Conservation (phyloP, 805 yeast genomes). For the Metschnikowia picachoensis region DNA sequence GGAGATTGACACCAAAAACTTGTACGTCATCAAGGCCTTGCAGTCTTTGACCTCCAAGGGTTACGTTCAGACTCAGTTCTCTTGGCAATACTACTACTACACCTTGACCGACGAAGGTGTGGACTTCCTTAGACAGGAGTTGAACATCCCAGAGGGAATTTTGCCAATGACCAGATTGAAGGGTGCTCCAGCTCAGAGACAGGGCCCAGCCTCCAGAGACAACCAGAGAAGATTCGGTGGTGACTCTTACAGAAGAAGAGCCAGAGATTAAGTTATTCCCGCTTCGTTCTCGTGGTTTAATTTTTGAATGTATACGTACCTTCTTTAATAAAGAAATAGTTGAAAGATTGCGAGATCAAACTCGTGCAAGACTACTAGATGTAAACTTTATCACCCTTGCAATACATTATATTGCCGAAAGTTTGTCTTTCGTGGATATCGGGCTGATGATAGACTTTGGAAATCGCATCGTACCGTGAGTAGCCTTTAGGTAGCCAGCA, state of each 20-base stretch:
- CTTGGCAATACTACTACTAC: constrained; percentile 99
- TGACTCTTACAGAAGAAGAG: constrained; percentile 59
- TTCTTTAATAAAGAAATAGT: constrained; percentile 17
- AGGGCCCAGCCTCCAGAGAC: constrained; percentile 41
- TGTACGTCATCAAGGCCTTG: constrained; percentile 96
- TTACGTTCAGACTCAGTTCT: constrained; percentile 98
- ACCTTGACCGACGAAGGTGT: constrained; percentile 99
- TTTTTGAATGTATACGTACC: constrained; percentile 17
- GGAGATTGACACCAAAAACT: constrained; percentile 96
- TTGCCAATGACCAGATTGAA: constrained; percentile 98
- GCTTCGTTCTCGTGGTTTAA: constrained; percentile 11
- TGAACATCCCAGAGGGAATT: constrained; percentile 97
- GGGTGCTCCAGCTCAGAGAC: constrained; percentile 83
- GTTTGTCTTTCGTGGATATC: not conserved
- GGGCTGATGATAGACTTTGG: not conserved
- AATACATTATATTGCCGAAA: not conserved
- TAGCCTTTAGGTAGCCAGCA: too few species aligned
- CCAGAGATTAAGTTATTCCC: constrained; percentile 39
- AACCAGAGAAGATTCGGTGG: constrained; percentile 44
- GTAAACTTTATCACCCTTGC: not conserved
- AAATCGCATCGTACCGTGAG: not conserved
- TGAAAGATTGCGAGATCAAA: not conserved
- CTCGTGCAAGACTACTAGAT: not conserved
- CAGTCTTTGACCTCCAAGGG: constrained; percentile 99
- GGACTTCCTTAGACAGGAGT: constrained; percentile 95